A percentile compares a stretch with the other conserved stretches of the same genome.
These are phyloP conservation scores for Lithohypha guttulata DNA, from an alignment of 2,329 filamentous ascomycete species.

Conservation along the genomic window DNA sequence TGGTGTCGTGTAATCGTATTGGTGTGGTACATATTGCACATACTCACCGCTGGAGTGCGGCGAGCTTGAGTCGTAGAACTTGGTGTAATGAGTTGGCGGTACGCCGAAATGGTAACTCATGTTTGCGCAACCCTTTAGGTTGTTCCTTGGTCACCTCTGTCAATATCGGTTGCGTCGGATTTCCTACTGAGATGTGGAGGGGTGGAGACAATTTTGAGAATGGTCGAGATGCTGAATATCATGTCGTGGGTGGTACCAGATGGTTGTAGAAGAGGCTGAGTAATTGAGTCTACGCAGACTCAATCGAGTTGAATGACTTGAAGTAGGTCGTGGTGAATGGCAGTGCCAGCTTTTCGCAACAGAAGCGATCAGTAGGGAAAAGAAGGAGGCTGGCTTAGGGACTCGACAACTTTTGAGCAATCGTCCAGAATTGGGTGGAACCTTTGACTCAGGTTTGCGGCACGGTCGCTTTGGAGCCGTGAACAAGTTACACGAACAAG, in stretches of 20 bases:
- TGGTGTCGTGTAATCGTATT: slow-evolving; percentile 24
- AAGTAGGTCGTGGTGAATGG: background rate
- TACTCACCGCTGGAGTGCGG: slow-evolving; percentile 21
- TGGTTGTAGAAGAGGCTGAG: slow-evolving; percentile 11
- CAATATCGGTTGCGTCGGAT: slow-evolving; percentile 19
- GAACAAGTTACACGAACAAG: slow-evolving; percentile 5
- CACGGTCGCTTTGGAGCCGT: background rate
- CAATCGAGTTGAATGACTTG: slow-evolving; percentile 11
- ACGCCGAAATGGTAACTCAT: slow-evolving; percentile 22
- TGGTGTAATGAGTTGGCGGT: slow-evolving; percentile 20
- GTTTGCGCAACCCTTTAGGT: slow-evolving; percentile 11
- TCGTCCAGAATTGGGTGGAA: background rate
- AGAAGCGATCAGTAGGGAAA: slow-evolving; percentile 4
- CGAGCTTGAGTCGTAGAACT: slow-evolving; percentile 29
- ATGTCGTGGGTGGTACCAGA: slow-evolving; percentile 18
- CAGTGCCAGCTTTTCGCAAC: slow-evolving; percentile 5
- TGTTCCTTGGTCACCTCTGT: slow-evolving; percentile 17
- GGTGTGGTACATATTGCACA: slow-evolving; percentile 19
- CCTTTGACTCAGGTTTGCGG: background rate
- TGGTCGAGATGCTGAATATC: slow-evolving; percentile 21
- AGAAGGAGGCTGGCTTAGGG: background rate
- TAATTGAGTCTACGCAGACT: slow-evolving; percentile 18
- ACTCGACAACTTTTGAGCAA: slow-evolving; percentile 8
- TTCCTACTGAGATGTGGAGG: slow-evolving; percentile 13
- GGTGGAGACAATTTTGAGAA: slow-evolving; percentile 16